Conservation (phyloP, 2,329 filamentous ascomycete genomes). For the Chaetomium olivaceum region DNA sequence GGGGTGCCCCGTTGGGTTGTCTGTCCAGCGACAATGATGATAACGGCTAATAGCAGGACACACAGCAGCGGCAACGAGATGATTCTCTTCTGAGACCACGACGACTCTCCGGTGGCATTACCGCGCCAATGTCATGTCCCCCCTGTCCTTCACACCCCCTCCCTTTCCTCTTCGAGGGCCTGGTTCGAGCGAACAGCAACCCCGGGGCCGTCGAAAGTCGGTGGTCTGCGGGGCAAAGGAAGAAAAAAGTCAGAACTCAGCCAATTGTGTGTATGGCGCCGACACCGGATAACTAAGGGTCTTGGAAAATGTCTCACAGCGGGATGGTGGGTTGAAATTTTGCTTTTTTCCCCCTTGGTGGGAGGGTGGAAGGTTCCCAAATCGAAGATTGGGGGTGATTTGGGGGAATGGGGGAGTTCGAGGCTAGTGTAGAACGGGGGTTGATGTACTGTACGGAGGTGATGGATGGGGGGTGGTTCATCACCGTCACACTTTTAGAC, state of each 20-base stretch:
- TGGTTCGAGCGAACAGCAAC: not conserved
- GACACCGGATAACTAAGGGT: conserved; percentile 20
- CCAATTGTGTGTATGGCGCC: conserved; percentile 25
- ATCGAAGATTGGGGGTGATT: not conserved
- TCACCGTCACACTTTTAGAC: not conserved
- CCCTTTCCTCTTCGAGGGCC: conserved; percentile 8
- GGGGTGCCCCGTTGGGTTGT: not conserved
- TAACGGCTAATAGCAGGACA: not conserved
- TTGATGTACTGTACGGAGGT: too few species aligned
- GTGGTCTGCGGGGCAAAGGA: conserved; percentile 14
- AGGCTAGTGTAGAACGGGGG: not conserved
- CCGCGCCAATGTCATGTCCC: conserved; percentile 17
- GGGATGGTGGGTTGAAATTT: conserved; percentile 15
- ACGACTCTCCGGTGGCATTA: conserved; percentile 21
- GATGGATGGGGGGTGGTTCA: conserved; percentile 2
- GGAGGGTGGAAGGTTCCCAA: not conserved
- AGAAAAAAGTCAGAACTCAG: conserved; percentile 24
- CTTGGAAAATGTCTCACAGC: conserved; percentile 30
- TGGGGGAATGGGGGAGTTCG: not conserved
- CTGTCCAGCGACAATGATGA: not conserved
- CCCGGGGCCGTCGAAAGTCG: not conserved
- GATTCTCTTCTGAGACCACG: conserved; percentile 9
- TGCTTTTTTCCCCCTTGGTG: conserved; percentile 8
- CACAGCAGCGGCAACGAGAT: not conserved
- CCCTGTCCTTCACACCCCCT: conserved; percentile 12